Evolutionary conservation across 225 moss, liverwort and hornwort genomes (phyloP).

Genomic region (Anthoceros angustus): DNA sequence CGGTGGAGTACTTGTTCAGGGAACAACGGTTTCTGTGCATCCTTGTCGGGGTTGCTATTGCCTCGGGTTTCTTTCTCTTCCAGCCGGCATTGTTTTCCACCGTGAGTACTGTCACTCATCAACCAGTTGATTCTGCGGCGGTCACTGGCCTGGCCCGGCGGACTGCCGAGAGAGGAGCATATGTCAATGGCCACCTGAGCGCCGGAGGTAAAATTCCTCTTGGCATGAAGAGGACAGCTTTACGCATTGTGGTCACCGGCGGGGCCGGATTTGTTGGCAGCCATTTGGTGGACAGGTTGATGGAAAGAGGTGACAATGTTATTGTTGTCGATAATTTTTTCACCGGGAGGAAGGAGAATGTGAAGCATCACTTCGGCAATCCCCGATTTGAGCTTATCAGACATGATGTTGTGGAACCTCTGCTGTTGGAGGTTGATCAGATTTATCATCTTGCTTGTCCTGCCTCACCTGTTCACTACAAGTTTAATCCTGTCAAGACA

Average conservation of each 20-base stretch:
- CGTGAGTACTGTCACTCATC: not conserved
- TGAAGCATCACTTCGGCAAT: constrained; percentile 43
- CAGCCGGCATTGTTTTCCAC: constrained; percentile 11
- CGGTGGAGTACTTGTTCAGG: constrained; percentile 26
- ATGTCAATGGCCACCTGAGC: constrained; percentile 1
- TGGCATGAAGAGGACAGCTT: constrained; percentile 27
- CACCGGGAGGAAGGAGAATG: constrained; percentile 47
- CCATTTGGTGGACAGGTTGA: constrained; percentile 41
- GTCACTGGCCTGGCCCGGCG: not conserved
- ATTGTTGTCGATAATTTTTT: constrained; percentile 55
- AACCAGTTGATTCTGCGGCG: not conserved
- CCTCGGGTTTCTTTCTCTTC: constrained; percentile 22
- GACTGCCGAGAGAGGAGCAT: not conserved
- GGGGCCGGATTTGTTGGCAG: constrained; percentile 53
- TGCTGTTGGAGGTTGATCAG: constrained; percentile 44
- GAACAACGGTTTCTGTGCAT: constrained; percentile 33
- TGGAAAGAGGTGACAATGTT: constrained; percentile 35
- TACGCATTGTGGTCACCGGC: constrained; percentile 45
- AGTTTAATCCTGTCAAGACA: constrained; percentile 52
- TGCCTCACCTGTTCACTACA: constrained; percentile 48
- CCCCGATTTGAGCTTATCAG: constrained; percentile 41
- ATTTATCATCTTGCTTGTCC: constrained; percentile 51
- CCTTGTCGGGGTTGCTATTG: constrained; percentile 25
- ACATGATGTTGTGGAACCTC: constrained; percentile 47
- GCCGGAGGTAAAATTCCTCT: constrained; percentile 30